Evolutionary conservation across 2,329 filamentous ascomycete genomes (phyloP), one percentile per base, ranked within the genome.

Genomic region (Dactylellina parvicollis): DNA sequence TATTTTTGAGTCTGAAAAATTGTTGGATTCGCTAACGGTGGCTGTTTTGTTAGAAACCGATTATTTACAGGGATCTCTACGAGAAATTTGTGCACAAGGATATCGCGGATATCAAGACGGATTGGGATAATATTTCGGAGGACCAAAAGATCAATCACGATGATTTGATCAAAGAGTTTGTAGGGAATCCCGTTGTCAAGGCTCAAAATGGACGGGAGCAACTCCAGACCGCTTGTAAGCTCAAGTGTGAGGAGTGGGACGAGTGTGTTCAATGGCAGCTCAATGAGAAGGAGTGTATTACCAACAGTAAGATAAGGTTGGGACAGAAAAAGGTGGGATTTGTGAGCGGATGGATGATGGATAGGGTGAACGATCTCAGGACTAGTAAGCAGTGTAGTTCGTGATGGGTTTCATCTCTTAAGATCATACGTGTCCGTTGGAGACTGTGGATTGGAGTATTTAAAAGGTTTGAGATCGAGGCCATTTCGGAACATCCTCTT

Each of bases 201-300:
- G 64, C 60, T 28, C 36, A 18, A 9, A 69, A 69, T 7, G 64
- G 64, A 22, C 49, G 47, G 4, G 55, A 54, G 16, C 28, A 24
- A 1, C 16, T 49, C 20, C 4, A 47, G 3, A 46, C 57, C 2
- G 64, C 64, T 18, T 71, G 66, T 26, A 36, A 55, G 18, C 12
- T 36, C 14, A 64, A 71, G n/a, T 71, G 66, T 16, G 47, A 49
- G 12, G 32, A 32, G 28, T 57, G 47, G 57, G 59, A 57, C 3
- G 66, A 71, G 10, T 71, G 66, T 16, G 54, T 50, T 14, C 42
- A 57, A 24, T 71, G 66, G 66, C 47, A 59, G 22, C 40, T 64
- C 36, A 64, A 28, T 7, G 40, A 57, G 8, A 57, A 71, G 49
- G 49, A 71, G 42, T 71, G 66, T 22, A 46, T 34, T 20, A n/a